Evolutionary conservation across 2,329 filamentous ascomycete species (phyloP).

Genomic region (Drechslerella coelobrocha): DNA sequence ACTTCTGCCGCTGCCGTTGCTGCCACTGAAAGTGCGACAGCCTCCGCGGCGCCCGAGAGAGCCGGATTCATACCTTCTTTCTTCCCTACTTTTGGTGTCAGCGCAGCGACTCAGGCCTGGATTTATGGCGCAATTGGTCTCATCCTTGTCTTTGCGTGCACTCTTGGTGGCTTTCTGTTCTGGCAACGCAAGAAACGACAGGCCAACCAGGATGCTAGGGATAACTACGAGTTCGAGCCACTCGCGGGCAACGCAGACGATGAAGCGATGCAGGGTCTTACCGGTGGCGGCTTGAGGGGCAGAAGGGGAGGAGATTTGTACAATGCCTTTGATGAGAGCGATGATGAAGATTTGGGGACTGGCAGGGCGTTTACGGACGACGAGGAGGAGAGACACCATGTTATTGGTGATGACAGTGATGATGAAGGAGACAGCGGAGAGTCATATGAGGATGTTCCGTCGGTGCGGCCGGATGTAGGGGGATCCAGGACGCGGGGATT

Average conservation of each 20-base stretch:
- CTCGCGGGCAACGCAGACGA: constrained; percentile 69
- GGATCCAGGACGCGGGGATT: constrained; percentile 28
- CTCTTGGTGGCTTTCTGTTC: constrained; percentile 81
- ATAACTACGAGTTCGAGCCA: constrained; percentile 90
- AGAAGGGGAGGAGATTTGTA: constrained; percentile 85
- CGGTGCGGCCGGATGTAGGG: constrained; percentile 23
- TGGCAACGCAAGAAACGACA: constrained; percentile 75
- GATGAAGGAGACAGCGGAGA: constrained; percentile 53
- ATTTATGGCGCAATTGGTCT: constrained; percentile 87
- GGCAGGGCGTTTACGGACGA: constrained; percentile 59
- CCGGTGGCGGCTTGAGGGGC: constrained; percentile 57
- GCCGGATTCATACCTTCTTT: constrained; percentile 76
- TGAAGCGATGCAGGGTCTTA: constrained; percentile 71
- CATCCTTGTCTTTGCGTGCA: constrained; percentile 81
- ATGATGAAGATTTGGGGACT: constrained; percentile 69
- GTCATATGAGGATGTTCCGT: constrained; percentile 53
- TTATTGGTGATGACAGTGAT: constrained; percentile 51
- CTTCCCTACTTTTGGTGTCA: constrained; percentile 88
- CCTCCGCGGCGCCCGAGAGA: constrained; percentile 54
- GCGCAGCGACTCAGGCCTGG: constrained; percentile 87
- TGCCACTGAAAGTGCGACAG: constrained; percentile 11
- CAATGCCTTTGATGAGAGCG: constrained; percentile 94
- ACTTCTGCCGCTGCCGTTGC: constrained; percentile 54
- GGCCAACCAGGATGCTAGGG: constrained; percentile 72
- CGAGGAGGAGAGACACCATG: constrained; percentile 60